Evolutionary conservation across 2,329 filamentous ascomycete species (phyloP).

Genomic region (Acrocalymma vagum): DNA sequence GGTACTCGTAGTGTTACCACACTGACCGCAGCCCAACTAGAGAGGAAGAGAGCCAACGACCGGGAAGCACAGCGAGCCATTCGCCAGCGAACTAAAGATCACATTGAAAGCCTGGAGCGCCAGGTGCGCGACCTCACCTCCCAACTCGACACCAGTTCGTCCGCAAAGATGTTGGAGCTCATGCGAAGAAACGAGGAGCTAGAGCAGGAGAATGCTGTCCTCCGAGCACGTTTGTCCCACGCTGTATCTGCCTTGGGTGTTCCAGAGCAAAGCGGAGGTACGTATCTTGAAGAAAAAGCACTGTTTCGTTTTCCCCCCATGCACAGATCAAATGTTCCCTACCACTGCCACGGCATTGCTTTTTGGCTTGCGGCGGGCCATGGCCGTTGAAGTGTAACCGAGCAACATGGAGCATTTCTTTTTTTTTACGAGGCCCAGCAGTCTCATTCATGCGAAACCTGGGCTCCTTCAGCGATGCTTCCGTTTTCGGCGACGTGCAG

Average conservation of each 20-base stretch:
- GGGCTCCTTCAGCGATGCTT: conserved; percentile 16
- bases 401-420: too few relatives aligned
- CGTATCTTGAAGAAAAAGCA: conserved; percentile 34
- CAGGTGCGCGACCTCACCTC: conserved; percentile 62
- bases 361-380: conserved; percentile 35
- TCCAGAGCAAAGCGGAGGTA: conserved; percentile 47
- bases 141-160: conserved; percentile 55
- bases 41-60: conserved; percentile 68
- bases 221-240: conserved; percentile 59
- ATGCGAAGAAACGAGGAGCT: conserved; percentile 63
- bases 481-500: conserved; percentile 36
- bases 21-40: conserved; percentile 65
- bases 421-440: conserved; percentile 24
- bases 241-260: conserved; percentile 50
- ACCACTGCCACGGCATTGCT: conserved; percentile 30
- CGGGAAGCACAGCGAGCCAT: conserved; percentile 68
- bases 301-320: conserved; percentile 18
- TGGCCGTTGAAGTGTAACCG: conserved; percentile 32
- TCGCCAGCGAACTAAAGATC: conserved; percentile 66
- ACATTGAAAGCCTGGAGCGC: conserved; percentile 65
- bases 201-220: conserved; percentile 62
- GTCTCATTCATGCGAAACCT: conserved; percentile 19
- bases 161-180: conserved; percentile 59
- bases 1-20: conserved; percentile 66
- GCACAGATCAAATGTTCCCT: conserved; percentile 37